phyloP scores from a whole-genome alignment of 2,329 filamentous ascomycete species.

The Westerdykella ornata region DNA sequence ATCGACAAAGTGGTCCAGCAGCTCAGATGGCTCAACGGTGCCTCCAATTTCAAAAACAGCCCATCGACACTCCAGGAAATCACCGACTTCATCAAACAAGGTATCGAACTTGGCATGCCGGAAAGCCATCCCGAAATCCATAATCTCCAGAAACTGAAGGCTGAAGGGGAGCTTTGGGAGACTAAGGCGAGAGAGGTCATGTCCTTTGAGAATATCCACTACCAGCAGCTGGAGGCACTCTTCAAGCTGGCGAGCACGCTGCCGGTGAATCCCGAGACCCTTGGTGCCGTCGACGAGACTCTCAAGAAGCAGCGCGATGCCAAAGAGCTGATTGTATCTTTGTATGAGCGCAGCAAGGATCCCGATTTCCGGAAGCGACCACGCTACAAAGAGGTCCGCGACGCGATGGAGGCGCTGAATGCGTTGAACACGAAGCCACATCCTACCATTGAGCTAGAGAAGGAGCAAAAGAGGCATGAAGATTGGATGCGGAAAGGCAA shows the following conservation, averaged over 20 bases:
- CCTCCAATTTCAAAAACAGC: conserved; percentile 56
- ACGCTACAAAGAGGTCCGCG: conserved; percentile 81
- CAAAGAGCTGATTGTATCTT: conserved; percentile 74
- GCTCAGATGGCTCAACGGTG: conserved; percentile 80
- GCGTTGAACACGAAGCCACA: conserved; percentile 88
- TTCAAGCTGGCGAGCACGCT: conserved; percentile 73
- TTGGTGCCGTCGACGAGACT: conserved; percentile 80
- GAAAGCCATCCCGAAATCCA: conserved; percentile 72
- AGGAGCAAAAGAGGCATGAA: conserved; percentile 88
- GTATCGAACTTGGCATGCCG: conserved; percentile 68
- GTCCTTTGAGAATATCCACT: conserved; percentile 84
- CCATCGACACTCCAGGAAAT: conserved; percentile 73
- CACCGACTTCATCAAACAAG: conserved; percentile 68
- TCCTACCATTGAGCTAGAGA: conserved; percentile 87
- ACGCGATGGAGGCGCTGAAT: conserved; percentile 78
- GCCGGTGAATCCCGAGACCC: conserved; percentile 74
- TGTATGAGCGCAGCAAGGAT: conserved; percentile 72
- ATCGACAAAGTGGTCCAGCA: conserved; percentile 76
- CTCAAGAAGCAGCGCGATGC: conserved; percentile 93
- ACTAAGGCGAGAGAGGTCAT: conserved; percentile 88
- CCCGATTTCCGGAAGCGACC: conserved; percentile 72
- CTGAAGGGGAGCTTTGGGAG: conserved; percentile 81
- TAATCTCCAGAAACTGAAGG: conserved; percentile 68
- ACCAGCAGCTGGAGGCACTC: conserved; percentile 86
- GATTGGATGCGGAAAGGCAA: conserved; percentile 99